Evolutionary conservation across 202 grass and related monocot genomes (phyloP).

Genomic region (Digitaria exilis): DNA sequence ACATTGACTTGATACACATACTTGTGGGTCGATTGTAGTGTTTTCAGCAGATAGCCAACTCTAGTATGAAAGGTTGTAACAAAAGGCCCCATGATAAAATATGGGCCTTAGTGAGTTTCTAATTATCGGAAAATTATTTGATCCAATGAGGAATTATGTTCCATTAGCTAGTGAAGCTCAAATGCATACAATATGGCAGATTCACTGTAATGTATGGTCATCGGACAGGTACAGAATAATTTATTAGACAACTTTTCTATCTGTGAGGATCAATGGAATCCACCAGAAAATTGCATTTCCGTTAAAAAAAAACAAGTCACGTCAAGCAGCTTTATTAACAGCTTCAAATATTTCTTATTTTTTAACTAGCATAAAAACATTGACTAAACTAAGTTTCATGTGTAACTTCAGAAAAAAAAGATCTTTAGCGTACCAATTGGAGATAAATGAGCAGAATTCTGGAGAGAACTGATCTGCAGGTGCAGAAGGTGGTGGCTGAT

Average conservation of each 20-base stretch:
- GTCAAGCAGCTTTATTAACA: not conserved
- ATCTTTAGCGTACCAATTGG: constrained; percentile 63
- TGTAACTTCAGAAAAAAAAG: constrained; percentile 3
- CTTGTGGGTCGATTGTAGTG: not conserved
- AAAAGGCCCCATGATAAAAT: not conserved
- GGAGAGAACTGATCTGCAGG: constrained; percentile 94
- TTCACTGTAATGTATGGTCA: not conserved
- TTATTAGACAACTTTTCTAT: not conserved
- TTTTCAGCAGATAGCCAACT: constrained; percentile 4
- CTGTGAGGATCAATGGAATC: not conserved
- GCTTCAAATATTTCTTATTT: constrained; percentile 15
- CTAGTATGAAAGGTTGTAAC: not conserved
- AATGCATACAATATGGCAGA: not conserved
- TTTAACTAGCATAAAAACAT: not conserved
- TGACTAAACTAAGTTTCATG: not conserved
- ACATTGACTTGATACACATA: not conserved
- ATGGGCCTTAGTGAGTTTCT: not conserved
- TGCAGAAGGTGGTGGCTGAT: constrained; percentile 92
- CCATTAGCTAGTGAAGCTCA: constrained; percentile 1
- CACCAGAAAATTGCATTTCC: constrained; percentile 13
- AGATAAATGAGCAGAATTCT: constrained; percentile 97
- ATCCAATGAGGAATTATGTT: not conserved
- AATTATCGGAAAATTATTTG: constrained; percentile 2
- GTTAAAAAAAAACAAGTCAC: not conserved
- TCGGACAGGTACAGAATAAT: constrained; percentile 7